These are phyloP conservation scores for Nakaseomyces sp. DNA, from an alignment of 1,139 yeast species.

Conservation along the genomic window DNA sequence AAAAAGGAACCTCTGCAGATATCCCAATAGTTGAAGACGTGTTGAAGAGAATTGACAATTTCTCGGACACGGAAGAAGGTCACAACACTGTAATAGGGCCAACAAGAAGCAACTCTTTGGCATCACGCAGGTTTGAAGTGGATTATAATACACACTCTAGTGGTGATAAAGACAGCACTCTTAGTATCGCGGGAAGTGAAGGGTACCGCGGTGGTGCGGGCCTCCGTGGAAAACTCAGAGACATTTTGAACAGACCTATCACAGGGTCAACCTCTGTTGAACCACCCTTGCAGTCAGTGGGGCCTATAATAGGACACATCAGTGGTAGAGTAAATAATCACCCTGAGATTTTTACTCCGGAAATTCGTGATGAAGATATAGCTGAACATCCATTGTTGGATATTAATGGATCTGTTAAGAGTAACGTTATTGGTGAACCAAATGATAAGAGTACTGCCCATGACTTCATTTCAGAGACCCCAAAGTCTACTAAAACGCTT, in stretches of 20 bases:
- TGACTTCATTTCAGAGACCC: not conserved
- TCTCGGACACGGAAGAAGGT: constrained; percentile 1
- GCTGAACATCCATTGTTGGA: not conserved
- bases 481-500: too few relatives aligned
- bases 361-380: not conserved
- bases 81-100: not conserved
- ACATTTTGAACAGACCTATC: not conserved
- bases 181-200: constrained; percentile 1
- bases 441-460: not conserved
- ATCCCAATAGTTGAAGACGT: constrained; percentile 2
- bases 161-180: constrained; percentile 2
- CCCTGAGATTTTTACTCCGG: not conserved
- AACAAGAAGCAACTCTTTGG: not conserved
- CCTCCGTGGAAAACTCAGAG: not conserved
- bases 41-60: constrained; percentile 2
- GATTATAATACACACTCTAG: not conserved
- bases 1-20: not conserved
- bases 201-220: not conserved
- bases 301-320: not conserved
- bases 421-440: not conserved
- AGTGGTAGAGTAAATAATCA: not conserved
- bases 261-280: not conserved
- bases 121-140: not conserved
- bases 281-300: not conserved
- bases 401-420: not conserved